Percentiles rank a stretch among this genome's conserved stretches.
Evolutionary conservation across 768 basidiomycete genomes (phyloP).

Genomic region (Punctularia strigosozonata): DNA sequence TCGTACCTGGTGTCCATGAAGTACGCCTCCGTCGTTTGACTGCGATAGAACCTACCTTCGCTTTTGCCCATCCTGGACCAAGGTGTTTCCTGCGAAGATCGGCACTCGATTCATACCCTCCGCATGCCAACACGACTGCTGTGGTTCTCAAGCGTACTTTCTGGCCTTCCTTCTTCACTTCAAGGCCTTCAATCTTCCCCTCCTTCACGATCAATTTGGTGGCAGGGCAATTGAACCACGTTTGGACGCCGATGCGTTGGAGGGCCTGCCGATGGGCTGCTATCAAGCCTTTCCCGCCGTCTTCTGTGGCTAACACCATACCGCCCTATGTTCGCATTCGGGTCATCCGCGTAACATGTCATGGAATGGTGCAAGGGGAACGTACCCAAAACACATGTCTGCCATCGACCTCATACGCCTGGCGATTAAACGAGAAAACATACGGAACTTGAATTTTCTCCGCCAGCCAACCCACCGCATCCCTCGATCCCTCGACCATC

Average conservation of each 20-base stretch:
- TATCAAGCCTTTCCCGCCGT: constrained; percentile 61
- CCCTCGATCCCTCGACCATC: constrained; percentile 44
- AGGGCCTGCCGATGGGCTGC: constrained; percentile 40
- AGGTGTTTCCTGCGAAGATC: constrained; percentile 41
- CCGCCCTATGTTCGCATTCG: too few species aligned
- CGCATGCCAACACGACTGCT: constrained; percentile 50
- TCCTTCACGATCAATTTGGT: constrained; percentile 23
- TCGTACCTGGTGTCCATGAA: constrained; percentile 32
- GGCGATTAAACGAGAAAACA: constrained; percentile 47
- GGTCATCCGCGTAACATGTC: too few species aligned
- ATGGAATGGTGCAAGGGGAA: too few species aligned
- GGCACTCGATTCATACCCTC: constrained; percentile 52
- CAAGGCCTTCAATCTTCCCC: constrained; percentile 32
- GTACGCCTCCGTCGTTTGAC: neutral
- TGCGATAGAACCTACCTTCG: constrained; percentile 27
- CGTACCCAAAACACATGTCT: constrained; percentile 60
- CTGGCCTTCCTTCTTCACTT: constrained; percentile 27
- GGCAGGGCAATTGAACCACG: constrained; percentile 47
- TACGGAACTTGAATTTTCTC: constrained; percentile 39
- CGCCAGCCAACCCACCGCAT: constrained; percentile 46
- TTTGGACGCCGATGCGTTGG: constrained; percentile 34
- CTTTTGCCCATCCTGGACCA: constrained; percentile 46
- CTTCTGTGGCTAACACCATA: constrained; percentile 46
- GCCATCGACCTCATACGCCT: constrained; percentile 55
- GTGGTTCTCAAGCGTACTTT: constrained; percentile 24